Evolutionary conservation across 2,329 filamentous ascomycete genomes (phyloP).

Genomic region (Colletotrichum ledebouriae): DNA sequence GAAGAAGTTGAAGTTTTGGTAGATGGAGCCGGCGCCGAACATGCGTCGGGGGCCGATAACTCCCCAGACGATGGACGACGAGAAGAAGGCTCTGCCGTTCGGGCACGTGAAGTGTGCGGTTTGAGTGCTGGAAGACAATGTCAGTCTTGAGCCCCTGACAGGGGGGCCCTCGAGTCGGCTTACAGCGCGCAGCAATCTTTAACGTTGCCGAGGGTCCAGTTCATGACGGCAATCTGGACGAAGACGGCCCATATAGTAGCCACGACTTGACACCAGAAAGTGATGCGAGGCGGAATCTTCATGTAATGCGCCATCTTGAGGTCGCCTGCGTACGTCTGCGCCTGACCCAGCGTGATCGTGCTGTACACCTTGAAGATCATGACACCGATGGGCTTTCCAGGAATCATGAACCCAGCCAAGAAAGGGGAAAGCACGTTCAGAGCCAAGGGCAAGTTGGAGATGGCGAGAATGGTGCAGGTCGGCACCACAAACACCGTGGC

Average conservation of each 20-base stretch:
- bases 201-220: slow-evolving; percentile 58
- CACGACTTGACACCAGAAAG: slow-evolving; percentile 73
- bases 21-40: slow-evolving; percentile 60
- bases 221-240: slow-evolving; percentile 57
- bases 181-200: slow-evolving; percentile 55
- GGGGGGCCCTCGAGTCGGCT: background rate
- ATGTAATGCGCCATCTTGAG: slow-evolving; percentile 61
- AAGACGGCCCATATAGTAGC: slow-evolving; percentile 61
- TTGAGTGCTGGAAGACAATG: slow-evolving; percentile 53
- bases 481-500: slow-evolving; percentile 56
- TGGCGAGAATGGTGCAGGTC: slow-evolving; percentile 52
- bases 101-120: slow-evolving; percentile 57
- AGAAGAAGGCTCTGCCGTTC: slow-evolving; percentile 61
- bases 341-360: slow-evolving; percentile 44
- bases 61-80: slow-evolving; percentile 68
- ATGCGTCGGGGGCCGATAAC: slow-evolving; percentile 69
- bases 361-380: slow-evolving; percentile 52
- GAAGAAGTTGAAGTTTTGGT: slow-evolving; percentile 42
- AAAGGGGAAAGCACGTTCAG: slow-evolving; percentile 64
- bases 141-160: background rate
- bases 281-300: slow-evolving; percentile 69
- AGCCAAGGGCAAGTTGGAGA: slow-evolving; percentile 46
- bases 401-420: slow-evolving; percentile 65
- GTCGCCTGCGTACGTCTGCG: slow-evolving; percentile 58
- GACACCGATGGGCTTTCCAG: slow-evolving; percentile 54